Percentiles rank a stretch among this genome's conserved stretches.
Conservation (phyloP, 495 filamentous ascomycete genomes). For the Neurospora sp. region DNA sequence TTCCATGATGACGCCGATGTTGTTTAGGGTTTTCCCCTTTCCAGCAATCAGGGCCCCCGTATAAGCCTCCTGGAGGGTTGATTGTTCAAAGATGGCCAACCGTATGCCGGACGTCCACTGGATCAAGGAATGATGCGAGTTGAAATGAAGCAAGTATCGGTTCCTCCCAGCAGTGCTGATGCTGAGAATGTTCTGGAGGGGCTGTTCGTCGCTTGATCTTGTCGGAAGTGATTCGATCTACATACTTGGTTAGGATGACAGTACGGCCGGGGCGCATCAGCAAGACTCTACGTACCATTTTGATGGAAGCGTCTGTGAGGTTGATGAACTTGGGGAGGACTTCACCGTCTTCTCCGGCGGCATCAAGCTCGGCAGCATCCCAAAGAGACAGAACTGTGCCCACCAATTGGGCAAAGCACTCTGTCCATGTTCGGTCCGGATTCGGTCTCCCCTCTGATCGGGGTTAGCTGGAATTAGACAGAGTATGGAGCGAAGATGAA, state of each 20-base stretch:
- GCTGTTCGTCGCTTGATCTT: slow-evolving; percentile 57
- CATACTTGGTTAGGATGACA: not conserved
- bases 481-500: not conserved
- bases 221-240: slow-evolving; percentile 90
- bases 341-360: slow-evolving; percentile 69
- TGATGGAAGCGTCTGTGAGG: slow-evolving; percentile 91
- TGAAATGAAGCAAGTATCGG: slow-evolving; percentile 91
- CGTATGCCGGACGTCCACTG: slow-evolving; percentile 96
- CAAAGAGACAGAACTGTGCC: slow-evolving; percentile 91
- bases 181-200: slow-evolving; percentile 87
- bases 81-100: slow-evolving; percentile 89
- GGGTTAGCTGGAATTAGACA: slow-evolving; percentile 14
- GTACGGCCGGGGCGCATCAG: not conserved
- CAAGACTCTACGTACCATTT: slow-evolving; percentile 56
- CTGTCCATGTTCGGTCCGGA: slow-evolving; percentile 79
- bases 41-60: slow-evolving; percentile 92
- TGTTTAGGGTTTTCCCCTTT: slow-evolving; percentile 81
- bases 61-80: slow-evolving; percentile 90
- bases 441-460: slow-evolving; percentile 72
- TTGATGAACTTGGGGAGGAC: slow-evolving; percentile 95
- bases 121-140: slow-evolving; percentile 81
- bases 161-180: slow-evolving; percentile 93
- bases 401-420: slow-evolving; percentile 95
- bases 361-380: slow-evolving; percentile 91
- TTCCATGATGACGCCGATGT: slow-evolving; percentile 78